Conservation (phyloP, 2,329 filamentous ascomycete genomes). For the Phaeoacremonium minimum region DNA sequence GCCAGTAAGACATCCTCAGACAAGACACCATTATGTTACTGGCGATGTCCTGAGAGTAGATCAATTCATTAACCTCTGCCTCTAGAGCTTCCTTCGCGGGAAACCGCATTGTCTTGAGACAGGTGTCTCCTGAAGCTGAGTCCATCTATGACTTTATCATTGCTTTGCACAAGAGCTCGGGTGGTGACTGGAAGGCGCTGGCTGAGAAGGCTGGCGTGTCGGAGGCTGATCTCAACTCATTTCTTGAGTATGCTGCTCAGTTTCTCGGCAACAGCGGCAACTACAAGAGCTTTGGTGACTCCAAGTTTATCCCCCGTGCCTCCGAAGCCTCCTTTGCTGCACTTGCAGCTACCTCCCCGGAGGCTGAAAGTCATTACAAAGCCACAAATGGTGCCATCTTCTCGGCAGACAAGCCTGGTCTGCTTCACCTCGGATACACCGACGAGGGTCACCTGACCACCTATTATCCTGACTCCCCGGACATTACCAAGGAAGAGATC, state of each 20-base stretch:
- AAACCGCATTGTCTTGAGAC: conserved; percentile 72
- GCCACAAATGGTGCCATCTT: conserved; percentile 71
- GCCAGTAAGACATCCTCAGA: conserved; percentile 65
- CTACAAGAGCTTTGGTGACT: conserved; percentile 83
- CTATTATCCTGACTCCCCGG: conserved; percentile 74
- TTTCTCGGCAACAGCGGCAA: conserved; percentile 80
- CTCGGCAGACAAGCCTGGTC: conserved; percentile 55
- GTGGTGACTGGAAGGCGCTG: conserved; percentile 68
- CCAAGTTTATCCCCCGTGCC: conserved; percentile 76
- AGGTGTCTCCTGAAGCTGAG: conserved; percentile 78
- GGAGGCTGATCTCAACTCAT: conserved; percentile 59
- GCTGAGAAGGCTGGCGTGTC: conserved; percentile 61
- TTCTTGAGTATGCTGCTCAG: conserved; percentile 73
- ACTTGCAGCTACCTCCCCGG: conserved; percentile 55
- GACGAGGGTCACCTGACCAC: conserved; percentile 74
- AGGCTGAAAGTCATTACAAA: conserved; percentile 61
- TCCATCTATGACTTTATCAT: conserved; percentile 78
- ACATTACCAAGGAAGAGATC: conserved; percentile 73
- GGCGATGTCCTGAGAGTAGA: too few relatives aligned
- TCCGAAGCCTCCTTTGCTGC: conserved; percentile 59
- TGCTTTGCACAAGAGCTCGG: conserved; percentile 59
- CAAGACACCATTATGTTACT: too few relatives aligned
- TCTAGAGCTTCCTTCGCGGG: conserved; percentile 71
- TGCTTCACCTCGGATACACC: conserved; percentile 73
- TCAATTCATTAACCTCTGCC: too few relatives aligned